A percentile compares a stretch with the other conserved stretches of the same genome.
phyloP scores from a whole-genome alignment of 2,329 filamentous ascomycete species.

The Hortaea werneckii region DNA sequence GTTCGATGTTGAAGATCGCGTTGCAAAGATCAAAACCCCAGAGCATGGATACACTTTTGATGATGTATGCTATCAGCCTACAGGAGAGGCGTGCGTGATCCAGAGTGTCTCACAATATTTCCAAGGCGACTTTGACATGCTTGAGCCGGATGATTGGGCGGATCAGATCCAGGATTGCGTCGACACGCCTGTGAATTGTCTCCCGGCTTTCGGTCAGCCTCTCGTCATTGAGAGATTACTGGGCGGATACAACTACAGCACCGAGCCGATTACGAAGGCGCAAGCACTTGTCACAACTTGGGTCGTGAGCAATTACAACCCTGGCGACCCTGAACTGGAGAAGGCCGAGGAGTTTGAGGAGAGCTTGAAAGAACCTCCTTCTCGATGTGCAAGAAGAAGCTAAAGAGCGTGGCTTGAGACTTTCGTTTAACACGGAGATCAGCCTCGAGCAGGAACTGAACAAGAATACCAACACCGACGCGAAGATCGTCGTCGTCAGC shows the following conservation, averaged over 20 bases:
- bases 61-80: slow-evolving; percentile 91
- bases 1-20: slow-evolving; percentile 76
- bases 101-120: slow-evolving; percentile 92
- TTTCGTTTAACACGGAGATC: slow-evolving; percentile 93
- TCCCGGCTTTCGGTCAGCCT: slow-evolving; percentile 82
- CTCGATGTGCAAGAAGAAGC: slow-evolving; percentile 75
- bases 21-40: slow-evolving; percentile 61
- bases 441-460: slow-evolving; percentile 93
- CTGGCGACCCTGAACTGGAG: slow-evolving; percentile 59
- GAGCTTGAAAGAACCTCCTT: slow-evolving; percentile 63
- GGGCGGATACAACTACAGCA: slow-evolving; percentile 61
- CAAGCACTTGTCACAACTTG: slow-evolving; percentile 81
- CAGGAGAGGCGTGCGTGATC: slow-evolving; percentile 77
- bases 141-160: slow-evolving; percentile 58
- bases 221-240: slow-evolving; percentile 77
- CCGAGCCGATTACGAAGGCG: slow-evolving; percentile 53
- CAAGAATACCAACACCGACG: slow-evolving; percentile 96
- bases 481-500: slow-evolving; percentile 90
- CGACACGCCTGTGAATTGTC: slow-evolving; percentile 59
- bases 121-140: slow-evolving; percentile 47
- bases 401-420: slow-evolving; percentile 60
- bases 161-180: slow-evolving; percentile 63
- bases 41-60: slow-evolving; percentile 59
- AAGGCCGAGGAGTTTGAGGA: slow-evolving; percentile 85
- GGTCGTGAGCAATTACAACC: slow-evolving; percentile 80